Evolutionary conservation across 2,329 filamentous ascomycete genomes (phyloP).

Genomic region (Gremmenia infestans): DNA sequence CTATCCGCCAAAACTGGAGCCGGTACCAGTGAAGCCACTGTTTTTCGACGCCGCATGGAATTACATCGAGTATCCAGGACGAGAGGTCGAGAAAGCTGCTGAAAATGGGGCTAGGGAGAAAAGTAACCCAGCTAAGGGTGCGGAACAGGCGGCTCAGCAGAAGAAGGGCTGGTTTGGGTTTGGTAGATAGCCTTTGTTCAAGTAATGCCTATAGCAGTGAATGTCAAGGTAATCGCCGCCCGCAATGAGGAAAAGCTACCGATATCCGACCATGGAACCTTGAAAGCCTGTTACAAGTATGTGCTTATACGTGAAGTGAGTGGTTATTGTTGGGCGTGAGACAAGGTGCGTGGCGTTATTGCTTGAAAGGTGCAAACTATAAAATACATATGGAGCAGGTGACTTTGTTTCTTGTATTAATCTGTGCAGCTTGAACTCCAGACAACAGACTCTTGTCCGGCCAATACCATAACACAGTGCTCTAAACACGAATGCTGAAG

Average conservation of each 20-base stretch:
- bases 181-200: slow-evolving; percentile 21
- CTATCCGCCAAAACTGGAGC: slow-evolving; percentile 78
- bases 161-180: slow-evolving; percentile 80
- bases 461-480: neutral
- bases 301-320: too few species aligned
- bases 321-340: neutral
- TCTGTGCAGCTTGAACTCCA: neutral
- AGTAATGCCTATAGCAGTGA: too few species aligned
- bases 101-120: slow-evolving; percentile 14
- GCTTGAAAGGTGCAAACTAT: too few species aligned
- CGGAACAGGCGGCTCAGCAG: slow-evolving; percentile 40
- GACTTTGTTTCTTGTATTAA: too few species aligned
- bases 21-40: slow-evolving; percentile 86
- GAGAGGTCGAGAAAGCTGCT: slow-evolving; percentile 35
- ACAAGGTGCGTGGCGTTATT: neutral
- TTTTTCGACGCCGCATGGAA: slow-evolving; percentile 98
- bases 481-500: neutral
- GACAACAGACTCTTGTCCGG: neutral
- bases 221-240: neutral
- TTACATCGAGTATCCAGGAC: slow-evolving; percentile 86
- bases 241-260: neutral
- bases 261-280: too few species aligned
- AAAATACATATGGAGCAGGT: too few species aligned
- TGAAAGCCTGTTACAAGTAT: too few species aligned
- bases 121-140: slow-evolving; percentile 28